Conservation (phyloP, 179 eudicot genomes). For the Patellifolia procumbens region DNA sequence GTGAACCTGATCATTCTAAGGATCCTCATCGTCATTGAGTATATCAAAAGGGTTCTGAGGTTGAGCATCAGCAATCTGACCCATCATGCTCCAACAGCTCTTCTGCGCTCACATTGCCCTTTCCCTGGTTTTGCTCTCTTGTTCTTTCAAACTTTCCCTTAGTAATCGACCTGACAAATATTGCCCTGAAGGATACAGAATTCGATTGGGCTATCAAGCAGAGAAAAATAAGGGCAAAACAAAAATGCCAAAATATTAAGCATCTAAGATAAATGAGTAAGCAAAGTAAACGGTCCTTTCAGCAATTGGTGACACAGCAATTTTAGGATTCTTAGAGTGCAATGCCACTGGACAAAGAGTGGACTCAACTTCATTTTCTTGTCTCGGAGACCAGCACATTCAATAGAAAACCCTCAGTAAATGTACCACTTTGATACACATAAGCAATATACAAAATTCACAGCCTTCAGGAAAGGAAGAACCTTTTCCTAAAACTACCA, state of each 20-base stretch:
- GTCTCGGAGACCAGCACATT: neutral
- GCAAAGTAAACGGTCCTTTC: neutral
- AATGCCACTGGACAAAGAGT: neutral
- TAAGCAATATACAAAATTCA: neutral
- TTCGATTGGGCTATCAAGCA: neutral
- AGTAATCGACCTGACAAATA: constrained; percentile 77
- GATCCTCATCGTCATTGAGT: constrained; percentile 49
- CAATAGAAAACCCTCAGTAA: neutral
- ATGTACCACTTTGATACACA: neutral
- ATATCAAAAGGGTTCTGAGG: constrained; percentile 68
- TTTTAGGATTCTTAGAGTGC: neutral
- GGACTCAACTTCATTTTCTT: neutral
- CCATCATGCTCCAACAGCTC: constrained; percentile 40
- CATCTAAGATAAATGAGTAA: neutral
- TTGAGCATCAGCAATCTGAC: constrained; percentile 39
- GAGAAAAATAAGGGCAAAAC: neutral
- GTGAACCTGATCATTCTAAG: constrained; percentile 46
- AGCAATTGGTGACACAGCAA: neutral
- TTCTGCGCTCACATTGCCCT: constrained; percentile 21
- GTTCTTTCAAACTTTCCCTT: constrained; percentile 63
- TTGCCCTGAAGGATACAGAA: constrained; percentile 18
- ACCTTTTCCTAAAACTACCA: neutral
- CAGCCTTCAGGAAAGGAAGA: neutral
- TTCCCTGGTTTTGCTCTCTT: constrained; percentile 42
- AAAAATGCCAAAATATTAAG: neutral